Evolutionary conservation across 441 rosid species (phyloP).

Genomic region (Erodium trifolium): DNA sequence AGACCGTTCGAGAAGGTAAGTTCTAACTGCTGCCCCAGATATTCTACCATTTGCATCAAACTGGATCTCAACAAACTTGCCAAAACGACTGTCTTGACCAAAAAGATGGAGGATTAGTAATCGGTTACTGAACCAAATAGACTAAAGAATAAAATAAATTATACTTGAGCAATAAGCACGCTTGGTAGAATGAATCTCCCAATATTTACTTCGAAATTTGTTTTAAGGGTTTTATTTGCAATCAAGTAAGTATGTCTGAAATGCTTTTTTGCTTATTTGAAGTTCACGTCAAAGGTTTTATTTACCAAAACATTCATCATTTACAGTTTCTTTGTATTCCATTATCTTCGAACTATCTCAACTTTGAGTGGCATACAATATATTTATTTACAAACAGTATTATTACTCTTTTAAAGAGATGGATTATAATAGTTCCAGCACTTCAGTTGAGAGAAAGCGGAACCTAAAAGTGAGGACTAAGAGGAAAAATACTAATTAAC

Average conservation of each 20-base stretch:
- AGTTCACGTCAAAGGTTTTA: not conserved
- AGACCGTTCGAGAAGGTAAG: slow-evolving; percentile 49
- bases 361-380: not conserved
- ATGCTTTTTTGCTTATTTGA: not conserved
- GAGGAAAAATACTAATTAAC: too few relatives aligned
- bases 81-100: slow-evolving; percentile 48
- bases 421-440: too few relatives aligned
- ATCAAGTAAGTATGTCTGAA: not conserved
- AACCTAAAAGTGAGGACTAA: too few relatives aligned
- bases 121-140: not conserved
- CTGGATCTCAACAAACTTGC: slow-evolving; percentile 75
- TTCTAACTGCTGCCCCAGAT: slow-evolving; percentile 34
- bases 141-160: not conserved
- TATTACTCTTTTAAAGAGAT: too few relatives aligned
- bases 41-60: slow-evolving; percentile 54
- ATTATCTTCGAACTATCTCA: not conserved
- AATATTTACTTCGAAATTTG: not conserved
- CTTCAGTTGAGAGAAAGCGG: too few relatives aligned
- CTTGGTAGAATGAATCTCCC: not conserved
- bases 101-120: not conserved
- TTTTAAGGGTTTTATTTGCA: not conserved
- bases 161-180: not conserved
- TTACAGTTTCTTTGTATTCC: too few relatives aligned
- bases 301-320: too few relatives aligned
- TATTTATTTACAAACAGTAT: not conserved